Evolutionary conservation across 2,329 filamentous ascomycete species (phyloP), one percentile per base, ranked within the genome.

Genomic region (Hypoxylon sp.): DNA sequence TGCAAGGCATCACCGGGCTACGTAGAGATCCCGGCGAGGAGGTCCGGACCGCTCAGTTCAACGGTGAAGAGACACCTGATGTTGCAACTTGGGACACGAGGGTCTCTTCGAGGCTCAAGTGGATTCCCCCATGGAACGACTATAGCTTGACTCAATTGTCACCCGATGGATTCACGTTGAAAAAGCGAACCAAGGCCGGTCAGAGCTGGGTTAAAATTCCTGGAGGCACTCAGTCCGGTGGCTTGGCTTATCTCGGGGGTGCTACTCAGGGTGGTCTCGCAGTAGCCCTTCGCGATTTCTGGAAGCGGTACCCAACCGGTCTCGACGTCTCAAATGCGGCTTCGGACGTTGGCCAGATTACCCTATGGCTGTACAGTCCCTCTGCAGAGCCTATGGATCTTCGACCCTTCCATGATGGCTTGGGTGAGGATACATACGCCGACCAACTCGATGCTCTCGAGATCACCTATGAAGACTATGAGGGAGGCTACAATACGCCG

Each of bases 391-490:
- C 87, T 0, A 77, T 90, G 55, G 88, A 90, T 38, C 76, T 88
- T 3, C 79, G 86, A 0, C 84, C 86, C 0, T 90, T 85, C 62
- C 87, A 90, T 50, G 86, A 90, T 65, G 85, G 86, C 0, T 75
- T 90, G 5, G 86, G 86, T 0, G 73, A 86, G 70, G 82, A 88
- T 46, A 85, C 82, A 0, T 90, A 89, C 63, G 80, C 79, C 0
- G 82, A 89, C 17, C 84, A 90, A 73, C 77, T 89, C 0, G 87
- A 89, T 63, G 88, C 86, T 1, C 80, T 90, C 0, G 82, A 88
- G 25, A 86, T 90, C 21, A 90, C 88, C 0, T 90, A 90, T 63
- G 88, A 90, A 65, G 88, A 90, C 66, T 90, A 82, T 65, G 87
- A 90, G 65, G 77, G 75, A 0, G 84, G 82, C 0, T 87, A 87